Base-by-base conservation (phyloP, 2,329 filamentous ascomycete species). In the Pseudocercospora cruenta region DNA sequence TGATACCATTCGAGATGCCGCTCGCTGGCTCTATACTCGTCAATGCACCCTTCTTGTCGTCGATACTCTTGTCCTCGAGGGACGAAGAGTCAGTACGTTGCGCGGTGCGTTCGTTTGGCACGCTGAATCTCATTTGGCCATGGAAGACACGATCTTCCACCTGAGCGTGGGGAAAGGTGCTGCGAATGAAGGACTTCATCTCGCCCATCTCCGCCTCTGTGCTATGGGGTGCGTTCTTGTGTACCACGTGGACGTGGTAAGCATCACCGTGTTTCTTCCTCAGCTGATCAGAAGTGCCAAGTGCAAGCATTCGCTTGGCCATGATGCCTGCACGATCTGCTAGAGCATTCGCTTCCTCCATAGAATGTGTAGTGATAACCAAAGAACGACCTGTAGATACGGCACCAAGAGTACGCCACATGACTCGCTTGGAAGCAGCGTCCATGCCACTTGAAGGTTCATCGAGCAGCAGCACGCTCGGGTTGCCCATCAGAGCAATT, bases 331-430 rank as follows among this genome's bases (percentile, higher is more conserved):
- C 93, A 1, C 93, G 86, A 31, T 88, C 88, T 0, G 94, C 94
- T 2, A 98, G 84, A 0, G 93, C 93, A 74, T 96, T 93, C 0
- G 94, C 94, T 80, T 97, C 94, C 77, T 97, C 94, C 93, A 97
- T 97, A 58, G 88, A 92, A 78, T 98, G 94, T 0, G 94, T 97
- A 0, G 94, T 97, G 19, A 98, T 85, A 1, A 98, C 83, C 16
- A 97, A 87, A 0, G 90, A 91, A n/a, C 94, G 87, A 0, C 93
- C 93, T 0, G 88, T 86, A 0, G 90, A 89, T 3, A 94, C 89
- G 1, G 88, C 85, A 3, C 87, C 87, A 0, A 97, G 83, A 0
- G 93, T 96, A 64, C 88, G 88, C 94, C 94, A 97, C 91, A 98
- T 96, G 70, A 96, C 86, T 49, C 94, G 87, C 78, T 97, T 97